Percentiles rank a stretch among this genome's conserved stretches.
Conservation (phyloP, 2,329 filamentous ascomycete genomes). For the Arthroderma sp. region DNA sequence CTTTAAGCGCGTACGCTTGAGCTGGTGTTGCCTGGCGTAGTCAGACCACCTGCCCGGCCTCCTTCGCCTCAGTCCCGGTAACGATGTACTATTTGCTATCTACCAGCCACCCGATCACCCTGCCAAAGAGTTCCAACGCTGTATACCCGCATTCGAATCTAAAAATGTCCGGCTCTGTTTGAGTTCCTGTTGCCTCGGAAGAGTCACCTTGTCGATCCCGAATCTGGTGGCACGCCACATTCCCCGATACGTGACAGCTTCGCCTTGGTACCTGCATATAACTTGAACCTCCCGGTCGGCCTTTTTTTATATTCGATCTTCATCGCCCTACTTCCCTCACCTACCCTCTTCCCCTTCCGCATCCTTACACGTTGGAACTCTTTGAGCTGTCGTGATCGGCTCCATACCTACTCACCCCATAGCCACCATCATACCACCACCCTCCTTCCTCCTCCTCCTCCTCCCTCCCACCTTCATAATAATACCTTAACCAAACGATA, state of each 20-base stretch:
- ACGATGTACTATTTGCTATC: slow-evolving; percentile 7
- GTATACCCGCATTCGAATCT: neutral
- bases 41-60: slow-evolving; percentile 3
- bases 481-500: neutral
- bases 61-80: slow-evolving; percentile 1
- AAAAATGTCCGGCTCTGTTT: neutral
- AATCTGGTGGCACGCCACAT: slow-evolving; percentile 7
- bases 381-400: slow-evolving; percentile 3
- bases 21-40: slow-evolving; percentile 9
- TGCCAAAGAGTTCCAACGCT: neutral
- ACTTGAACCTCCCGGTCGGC: neutral
- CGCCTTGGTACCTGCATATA: slow-evolving; percentile 11
- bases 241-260: slow-evolving; percentile 4
- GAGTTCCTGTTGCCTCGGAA: slow-evolving; percentile 5
- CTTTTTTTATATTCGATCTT: neutral
- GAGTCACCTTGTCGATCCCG: slow-evolving; percentile 9
- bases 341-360: neutral
- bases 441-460: neutral
- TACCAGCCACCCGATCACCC: neutral
- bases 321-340: neutral
- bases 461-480: neutral
- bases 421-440: neutral
- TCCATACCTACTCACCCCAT: neutral
- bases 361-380: neutral
- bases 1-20: slow-evolving; percentile 7